Base-by-base conservation (phyloP, 257 asterid species). In the Gardenia jasminoides region DNA sequence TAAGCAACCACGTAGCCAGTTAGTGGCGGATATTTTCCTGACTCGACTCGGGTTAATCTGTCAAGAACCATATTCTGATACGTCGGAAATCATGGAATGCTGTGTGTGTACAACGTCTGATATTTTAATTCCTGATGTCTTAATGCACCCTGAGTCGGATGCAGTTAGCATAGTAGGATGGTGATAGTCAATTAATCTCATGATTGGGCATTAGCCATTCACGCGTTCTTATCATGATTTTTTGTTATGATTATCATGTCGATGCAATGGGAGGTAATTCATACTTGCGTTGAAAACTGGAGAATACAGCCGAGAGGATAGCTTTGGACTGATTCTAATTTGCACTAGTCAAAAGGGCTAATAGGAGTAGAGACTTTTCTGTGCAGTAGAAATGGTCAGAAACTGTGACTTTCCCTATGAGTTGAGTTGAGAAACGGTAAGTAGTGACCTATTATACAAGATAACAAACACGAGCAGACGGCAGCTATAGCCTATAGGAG, bases 161-260 rank as follows among this genome's bases (percentile, higher is more conserved):
- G 72, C 56, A 76, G 70, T 68, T 70, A 46, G 36, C 56, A 20
- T 13, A 30, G 39, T 58, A 47, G 39, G 66, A 71, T 76, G 76
- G 70, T 73, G 67, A 58, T 56, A 72, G 82, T 72, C 86, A 86
- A 76, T 39, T 77, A 71, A 33, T 67, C 70, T 79, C 83, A 67
- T 72, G 65, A 72, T 39, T 41, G 48, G 43, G 48, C 79, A 77
- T 36, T 50, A 69, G 79, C 61, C 75, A 33, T 50, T 75, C 31
- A 78, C 89, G 89, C 81, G 83, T 78, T 71, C 83, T 22, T 28
- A 16, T 33, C 39, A 54, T 65, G n/a, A 72, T 28, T 72, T 72
- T 10, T n/a, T 28, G 33, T n/a, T 66, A 66, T 75, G 36, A 19
- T 52, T 41, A 61, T 26, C 16, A 43, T 44, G 71, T 41, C 59